Evolutionary conservation across 495 filamentous ascomycete species (phyloP), one percentile per base, ranked within the genome.

Genomic region (Viridothelium virens): DNA sequence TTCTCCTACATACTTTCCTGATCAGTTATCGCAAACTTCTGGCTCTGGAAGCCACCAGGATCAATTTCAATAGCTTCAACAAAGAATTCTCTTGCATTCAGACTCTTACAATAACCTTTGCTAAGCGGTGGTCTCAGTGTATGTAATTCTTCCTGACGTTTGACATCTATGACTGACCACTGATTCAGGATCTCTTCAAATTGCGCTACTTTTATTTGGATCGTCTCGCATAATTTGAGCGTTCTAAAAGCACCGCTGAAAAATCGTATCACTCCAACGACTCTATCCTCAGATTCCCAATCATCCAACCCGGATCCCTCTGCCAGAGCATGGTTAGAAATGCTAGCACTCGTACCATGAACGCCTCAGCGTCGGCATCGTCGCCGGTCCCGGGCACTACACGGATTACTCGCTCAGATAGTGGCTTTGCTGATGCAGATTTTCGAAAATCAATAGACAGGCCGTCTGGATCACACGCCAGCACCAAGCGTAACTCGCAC

Each of bases 121-220:
- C 25, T 25, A 25, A 25, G 25, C 25, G 25, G 25, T 25, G 25
- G 1, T 25, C 25, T 25, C 25, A 25, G 25, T 25, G 25, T 25
- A 25, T 25, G 25, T 25, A 25, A 25, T 25, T 25, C 25, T 25
- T 25, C 25, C 25, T 25, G 25, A 14, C 6, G 41, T 44, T 14
- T 44, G 41, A 44, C 41, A 44, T 44, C 41, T 14, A 44, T 44
- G 53, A 53, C 48, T 53, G 48, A 53, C 48, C 48, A 18, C 48
- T 53, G 48, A 11, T 14, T 53, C 48, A 53, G 16, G 25, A 25
- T 25, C 14, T 46, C 9, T 46, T 9, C 7, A 46, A 16, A 9
- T 16, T 46, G 9, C 9, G 9, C 48, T 11, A 25, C 48, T 14
- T 53, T 53, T 53, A 53, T 11, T 14, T 5, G 12, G 48, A 53